phyloP scores from a whole-genome alignment of 495 filamentous ascomycete genomes.

The Cudoniella acicularis region DNA sequence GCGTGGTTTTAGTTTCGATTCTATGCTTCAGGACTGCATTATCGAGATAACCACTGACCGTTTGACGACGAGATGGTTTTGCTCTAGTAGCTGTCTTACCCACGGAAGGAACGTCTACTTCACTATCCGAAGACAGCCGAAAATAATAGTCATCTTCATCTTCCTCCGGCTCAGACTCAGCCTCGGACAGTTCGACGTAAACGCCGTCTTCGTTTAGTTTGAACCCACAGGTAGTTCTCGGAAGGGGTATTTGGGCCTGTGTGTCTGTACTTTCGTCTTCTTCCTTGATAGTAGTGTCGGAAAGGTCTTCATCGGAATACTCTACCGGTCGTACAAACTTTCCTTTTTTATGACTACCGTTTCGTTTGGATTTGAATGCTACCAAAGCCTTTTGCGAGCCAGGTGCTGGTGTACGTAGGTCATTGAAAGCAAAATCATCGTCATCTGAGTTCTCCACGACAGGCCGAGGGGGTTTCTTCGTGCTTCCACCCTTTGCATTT shows the following conservation, averaged over 20 bases:
- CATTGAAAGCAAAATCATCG: too few relatives aligned
- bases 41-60: not conserved
- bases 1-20: not conserved
- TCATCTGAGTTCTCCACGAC: too few relatives aligned
- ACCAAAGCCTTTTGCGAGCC: too few relatives aligned
- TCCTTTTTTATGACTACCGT: not conserved
- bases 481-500: too few relatives aligned
- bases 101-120: not conserved
- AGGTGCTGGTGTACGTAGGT: too few relatives aligned
- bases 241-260: too few relatives aligned
- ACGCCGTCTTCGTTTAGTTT: not conserved
- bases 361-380: not conserved
- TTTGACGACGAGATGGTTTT: not conserved
- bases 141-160: not conserved
- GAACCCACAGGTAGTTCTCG: too few relatives aligned
- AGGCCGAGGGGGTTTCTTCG: too few relatives aligned
- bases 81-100: not conserved
- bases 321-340: not conserved
- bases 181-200: too few relatives aligned
- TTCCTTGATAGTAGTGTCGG: too few relatives aligned
- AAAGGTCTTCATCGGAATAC: too few relatives aligned
- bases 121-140: not conserved
- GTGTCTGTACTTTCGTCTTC: too few relatives aligned
- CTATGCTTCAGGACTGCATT: slow-evolving; percentile 5
- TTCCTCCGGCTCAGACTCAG: not conserved